Evolutionary conservation across 495 filamentous ascomycete species (phyloP).

Genomic region (Durotheca rogersii): DNA sequence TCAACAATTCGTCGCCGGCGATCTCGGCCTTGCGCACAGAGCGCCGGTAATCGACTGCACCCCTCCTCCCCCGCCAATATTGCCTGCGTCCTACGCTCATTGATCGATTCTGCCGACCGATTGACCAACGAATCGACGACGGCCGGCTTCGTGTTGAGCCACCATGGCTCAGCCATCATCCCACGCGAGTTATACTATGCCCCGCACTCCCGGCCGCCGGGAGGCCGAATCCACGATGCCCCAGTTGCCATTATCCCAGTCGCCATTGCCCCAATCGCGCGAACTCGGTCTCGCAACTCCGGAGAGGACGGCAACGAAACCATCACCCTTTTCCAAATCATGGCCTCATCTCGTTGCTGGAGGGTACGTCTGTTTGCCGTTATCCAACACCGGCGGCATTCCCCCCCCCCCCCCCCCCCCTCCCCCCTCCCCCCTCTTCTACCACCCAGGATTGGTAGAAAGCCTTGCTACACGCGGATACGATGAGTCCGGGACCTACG

Average conservation of each 20-base stretch:
- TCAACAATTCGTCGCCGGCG: no score
- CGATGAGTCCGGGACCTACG: background rate
- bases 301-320: conserved; percentile 36
- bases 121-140: background rate
- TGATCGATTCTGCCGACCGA: background rate
- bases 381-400: no score
- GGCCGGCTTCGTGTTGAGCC: conserved; percentile 3
- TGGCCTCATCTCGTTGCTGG: conserved; percentile 89
- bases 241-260: no score
- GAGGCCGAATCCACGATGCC: conserved; percentile 11
- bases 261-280: conserved; percentile 55
- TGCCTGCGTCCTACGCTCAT: conserved; percentile 1
- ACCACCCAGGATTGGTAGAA: no score
- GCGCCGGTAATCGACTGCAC: background rate
- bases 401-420: no score
- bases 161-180: conserved; percentile 25
- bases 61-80: no score
- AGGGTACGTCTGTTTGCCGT: conserved; percentile 58
- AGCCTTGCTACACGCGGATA: no score
- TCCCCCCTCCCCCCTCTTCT: no score
- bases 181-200: conserved; percentile 29
- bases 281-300: conserved; percentile 62
- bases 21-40: no score
- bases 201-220: conserved; percentile 10
- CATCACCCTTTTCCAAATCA: conserved; percentile 65